Evolutionary conservation across 2,329 filamentous ascomycete genomes (phyloP), one percentile per base, ranked within the genome.

Genomic region (Xylaria sp.): DNA sequence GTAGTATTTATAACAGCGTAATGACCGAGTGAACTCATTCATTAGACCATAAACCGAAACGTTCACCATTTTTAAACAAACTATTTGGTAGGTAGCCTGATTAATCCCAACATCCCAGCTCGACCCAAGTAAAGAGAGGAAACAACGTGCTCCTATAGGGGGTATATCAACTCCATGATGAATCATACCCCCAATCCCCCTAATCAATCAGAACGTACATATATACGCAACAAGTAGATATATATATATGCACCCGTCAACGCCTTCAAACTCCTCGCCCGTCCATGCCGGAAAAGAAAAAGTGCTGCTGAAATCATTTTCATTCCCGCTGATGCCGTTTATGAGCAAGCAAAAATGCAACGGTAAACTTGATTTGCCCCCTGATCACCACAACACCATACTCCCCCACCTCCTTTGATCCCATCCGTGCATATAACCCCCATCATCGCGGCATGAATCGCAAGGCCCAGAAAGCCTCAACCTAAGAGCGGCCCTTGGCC

Each of bases 401-500:
- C 18, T 6, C 28, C 23, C 3, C 13, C n/a, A 18, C 25, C 32
- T 23, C 8, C n/a, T 52, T 5, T 39, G 2, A 12, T 12, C 12
- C 34, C 34, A 3, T 6, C 28, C 28, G 12, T 3, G 34, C 55
- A 20, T 7, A 4, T 23, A 56, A n/a, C n/a, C 46, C 36, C 15
- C n/a, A 18, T 68, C 59, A 59, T 28, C 66, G 30, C 57, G 57
- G 39, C 58, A 41, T 55, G 50, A 67, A 65, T 53, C 67, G 53
- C 48, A 59, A 43, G 8, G 20, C 56, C 45, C 45, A 52, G n/a
- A 65, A 20, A 34, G 41, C 48, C 53, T 60, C 66, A 13, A 60
- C 65, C 66, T 73, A 76, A 23, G 74, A 72, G 45, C 75, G 72
- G 9, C 72, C 72, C 70, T 73, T 75, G 23, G 68, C 70, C 15